phyloP scores from a whole-genome alignment of 2,329 filamentous ascomycete species.

The Ophiocordyceps camponoti-saundersi region DNA sequence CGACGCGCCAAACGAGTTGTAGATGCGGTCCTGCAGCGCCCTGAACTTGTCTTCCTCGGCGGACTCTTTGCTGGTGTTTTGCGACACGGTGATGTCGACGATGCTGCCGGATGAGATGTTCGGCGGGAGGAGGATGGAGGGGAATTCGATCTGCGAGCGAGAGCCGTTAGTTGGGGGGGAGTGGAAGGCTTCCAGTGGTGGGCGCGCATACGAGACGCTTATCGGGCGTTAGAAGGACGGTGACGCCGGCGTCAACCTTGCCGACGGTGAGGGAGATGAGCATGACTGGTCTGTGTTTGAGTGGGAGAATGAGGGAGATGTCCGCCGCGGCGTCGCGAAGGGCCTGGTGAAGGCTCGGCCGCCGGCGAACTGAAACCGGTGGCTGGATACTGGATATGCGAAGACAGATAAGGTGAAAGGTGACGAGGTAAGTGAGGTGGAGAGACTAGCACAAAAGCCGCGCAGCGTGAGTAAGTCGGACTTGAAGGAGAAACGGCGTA shows the following conservation, averaged over 20 bases:
- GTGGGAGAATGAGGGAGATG: not conserved
- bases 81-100: conserved; percentile 88
- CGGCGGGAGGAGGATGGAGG: conserved; percentile 86
- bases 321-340: not conserved
- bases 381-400: no score
- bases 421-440: not conserved
- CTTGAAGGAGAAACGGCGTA: no score
- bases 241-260: conserved; percentile 97
- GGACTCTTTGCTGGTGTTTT: conserved; percentile 66
- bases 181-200: not conserved
- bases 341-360: no score
- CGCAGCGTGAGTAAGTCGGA: no score
- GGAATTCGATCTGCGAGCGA: conserved; percentile 73
- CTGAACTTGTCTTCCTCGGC: conserved; percentile 62
- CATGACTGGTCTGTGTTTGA: conserved; percentile 34
- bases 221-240: conserved; percentile 44
- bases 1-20: conserved; percentile 65
- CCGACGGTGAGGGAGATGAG: conserved; percentile 94
- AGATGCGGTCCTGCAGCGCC: conserved; percentile 76
- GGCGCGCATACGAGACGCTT: not conserved
- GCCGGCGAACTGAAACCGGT: no score
- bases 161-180: not conserved
- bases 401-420: not conserved
- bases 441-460: no score
- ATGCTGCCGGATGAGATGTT: conserved; percentile 94